Conservation (phyloP, 1,284 basidiomycete species). For the Malassezia brasiliensis region DNA sequence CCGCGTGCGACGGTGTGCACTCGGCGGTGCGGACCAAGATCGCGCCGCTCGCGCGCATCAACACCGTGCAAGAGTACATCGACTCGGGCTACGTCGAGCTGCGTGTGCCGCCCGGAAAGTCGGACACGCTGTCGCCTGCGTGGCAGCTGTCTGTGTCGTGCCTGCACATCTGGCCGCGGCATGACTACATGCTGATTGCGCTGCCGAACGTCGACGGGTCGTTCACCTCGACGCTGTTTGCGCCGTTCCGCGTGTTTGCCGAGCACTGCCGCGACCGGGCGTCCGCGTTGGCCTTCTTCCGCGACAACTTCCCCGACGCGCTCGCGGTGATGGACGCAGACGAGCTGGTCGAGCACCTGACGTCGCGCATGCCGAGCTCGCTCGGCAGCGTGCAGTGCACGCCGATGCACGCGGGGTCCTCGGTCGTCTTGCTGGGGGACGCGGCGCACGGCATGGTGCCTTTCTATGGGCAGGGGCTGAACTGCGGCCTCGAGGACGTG, state of each 20-base stretch:
- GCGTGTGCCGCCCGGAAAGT: constrained; percentile 62
- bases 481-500: constrained; percentile 95
- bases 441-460: constrained; percentile 95
- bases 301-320: constrained; percentile 74
- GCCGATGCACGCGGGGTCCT: constrained; percentile 81
- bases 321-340: constrained; percentile 71
- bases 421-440: constrained; percentile 80
- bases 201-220: constrained; percentile 61
- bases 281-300: constrained; percentile 64
- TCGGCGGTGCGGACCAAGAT: constrained; percentile 51
- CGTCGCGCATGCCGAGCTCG: constrained; percentile 71
- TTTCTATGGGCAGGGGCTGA: constrained; percentile 92
- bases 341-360: constrained; percentile 64
- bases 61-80: constrained; percentile 88
- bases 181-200: constrained; percentile 97
- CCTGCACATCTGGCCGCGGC: constrained; percentile 96
- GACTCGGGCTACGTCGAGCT: constrained; percentile 92
- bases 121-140: not conserved
- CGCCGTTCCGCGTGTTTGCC: constrained; percentile 69
- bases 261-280: constrained; percentile 15
- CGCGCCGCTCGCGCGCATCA: constrained; percentile 53
- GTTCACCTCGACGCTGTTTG: constrained; percentile 70
- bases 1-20: constrained; percentile 32
- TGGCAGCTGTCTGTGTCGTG: constrained; percentile 87
- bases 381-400: constrained; percentile 81